Evolutionary conservation across 192 early-diverging fungal species (phyloP), one percentile per base, ranked within the genome.

Genomic region (Coemansia guatemalensis): DNA sequence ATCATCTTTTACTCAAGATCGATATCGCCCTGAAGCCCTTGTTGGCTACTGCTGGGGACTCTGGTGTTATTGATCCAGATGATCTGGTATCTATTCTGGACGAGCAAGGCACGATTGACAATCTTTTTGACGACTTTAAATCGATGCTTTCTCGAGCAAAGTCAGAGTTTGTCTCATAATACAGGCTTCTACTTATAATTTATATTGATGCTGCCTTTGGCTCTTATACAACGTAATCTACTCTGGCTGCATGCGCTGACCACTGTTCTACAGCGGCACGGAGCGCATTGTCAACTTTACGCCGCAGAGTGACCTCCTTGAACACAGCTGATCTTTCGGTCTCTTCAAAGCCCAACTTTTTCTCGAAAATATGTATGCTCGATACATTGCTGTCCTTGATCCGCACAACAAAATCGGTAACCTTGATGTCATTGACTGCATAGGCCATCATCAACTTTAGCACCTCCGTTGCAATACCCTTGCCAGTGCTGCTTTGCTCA

Each of bases 361-460:
- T 41, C 22, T 60, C 57, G 20, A 83, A 78, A n/a, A 83, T 67
- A 20, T 75, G 57, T 17, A 74, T 74, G 48, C 75, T 78, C 5
- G 73, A 56, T n/a, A 32, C 56, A 51, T 83, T 83, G 2, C 56
- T 59, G n/a, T 75, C 76, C 58, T 75, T 73, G 63, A 83, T 78
- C n/a, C 76, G 76, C 25, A 72, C 81, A 20, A 78, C 76, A 33
- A 81, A 68, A 24, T 81, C 69, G 27, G 68, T 68, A 6, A 81
- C 78, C 14, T 60, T 65, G 11, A 70, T 53, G 39, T 80, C 77
- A 62, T 66, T 66, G 23, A 74, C 61, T 8, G 78, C 80, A 47
- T 82, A 82, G 48, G 78, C 65, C 67, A 82, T 82, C 75, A 82
- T 82, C 23, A 82, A 59, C 24, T 47, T 62, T 18, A 82, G 62